Evolutionary conservation across 2,329 filamentous ascomycete species (phyloP), one percentile per base, ranked within the genome.

Genomic region (Penicillium sclerotigenum): DNA sequence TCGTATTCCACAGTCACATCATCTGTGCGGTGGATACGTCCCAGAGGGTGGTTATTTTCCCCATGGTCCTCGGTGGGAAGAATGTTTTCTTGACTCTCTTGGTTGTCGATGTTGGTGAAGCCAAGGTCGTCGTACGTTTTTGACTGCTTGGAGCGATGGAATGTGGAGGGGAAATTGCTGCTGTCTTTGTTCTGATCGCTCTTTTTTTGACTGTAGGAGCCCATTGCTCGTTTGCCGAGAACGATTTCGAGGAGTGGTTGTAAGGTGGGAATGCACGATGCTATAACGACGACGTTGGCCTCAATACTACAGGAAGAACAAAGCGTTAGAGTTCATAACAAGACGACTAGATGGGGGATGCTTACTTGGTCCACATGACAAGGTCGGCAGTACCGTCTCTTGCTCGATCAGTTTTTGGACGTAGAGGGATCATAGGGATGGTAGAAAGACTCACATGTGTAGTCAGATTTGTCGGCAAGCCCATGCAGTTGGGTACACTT

Each of bases 341-440:
- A 26, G 10, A 10, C 2, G 8, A 36, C 11, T 7, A n/a, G n/a
- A n/a, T 7, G 13, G 24, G 11, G 2, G 31, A n/a, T 18, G 11
- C 46, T 51, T 69, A 78, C 77, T 73, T 69, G 10, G 77, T 79
- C 77, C 77, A 80, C 43, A 79, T 73, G 3, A 78, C 69, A 8
- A 79, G 66, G 22, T 78, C 75, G 0, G 71, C 70, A 8, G 74
- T 78, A 14, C 74, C 69, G 51, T 68, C 65, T 65, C 28, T 31
- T 24, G 6, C 10, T 46, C 6, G 24, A 18, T 40, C 18, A 24
- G 50, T 3, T 24, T 59, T 14, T 52, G 40, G 61, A 31, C 34
- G 13, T 41, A 26, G 20, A 13, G 8, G 20, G 20, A 14, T 31
- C 24, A 36, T 22, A 18, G 13, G 24, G n/a, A 14, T n/a, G 1